A percentile compares a stretch with the other conserved stretches of the same genome.
phyloP scores from a whole-genome alignment of 148 eudicot species.

The Rheum nobile region DNA sequence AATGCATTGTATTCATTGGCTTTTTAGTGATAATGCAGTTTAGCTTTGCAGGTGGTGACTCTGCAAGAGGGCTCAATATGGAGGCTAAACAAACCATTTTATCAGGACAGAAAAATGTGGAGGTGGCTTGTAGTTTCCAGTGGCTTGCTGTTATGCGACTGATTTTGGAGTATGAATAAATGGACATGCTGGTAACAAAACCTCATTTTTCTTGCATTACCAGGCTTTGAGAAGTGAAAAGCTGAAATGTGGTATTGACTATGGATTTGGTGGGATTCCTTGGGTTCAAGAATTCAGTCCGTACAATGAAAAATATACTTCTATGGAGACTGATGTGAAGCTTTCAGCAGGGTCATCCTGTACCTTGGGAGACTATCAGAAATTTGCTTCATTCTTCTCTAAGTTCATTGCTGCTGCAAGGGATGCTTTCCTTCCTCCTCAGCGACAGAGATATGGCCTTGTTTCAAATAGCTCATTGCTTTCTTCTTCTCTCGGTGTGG shows the following conservation, averaged over 20 bases:
- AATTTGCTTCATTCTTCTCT: constrained; percentile 43
- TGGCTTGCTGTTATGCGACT: constrained; percentile 14
- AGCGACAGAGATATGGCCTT: constrained; percentile 59
- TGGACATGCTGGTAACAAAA: constrained; percentile 12
- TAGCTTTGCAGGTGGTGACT: constrained; percentile 33
- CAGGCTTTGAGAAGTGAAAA: constrained; percentile 41
- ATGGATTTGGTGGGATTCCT: constrained; percentile 28
- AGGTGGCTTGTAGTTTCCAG: constrained; percentile 45
- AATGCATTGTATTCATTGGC: background rate
- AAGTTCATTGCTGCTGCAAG: constrained; percentile 39
- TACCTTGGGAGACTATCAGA: constrained; percentile 39
- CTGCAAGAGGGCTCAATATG: constrained; percentile 15
- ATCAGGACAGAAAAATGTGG: constrained; percentile 31
- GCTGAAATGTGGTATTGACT: constrained; percentile 31
- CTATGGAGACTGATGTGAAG: constrained; percentile 19
- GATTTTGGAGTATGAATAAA: constrained; percentile 10
- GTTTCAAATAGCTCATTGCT: constrained; percentile 50
- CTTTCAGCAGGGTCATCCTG: constrained; percentile 35
- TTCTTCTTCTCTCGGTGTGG: constrained; percentile 41
- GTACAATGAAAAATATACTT: constrained; percentile 23
- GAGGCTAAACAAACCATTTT: constrained; percentile 37
- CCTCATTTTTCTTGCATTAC: constrained; percentile 11
- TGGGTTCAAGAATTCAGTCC: constrained; percentile 43
- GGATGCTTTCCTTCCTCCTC: constrained; percentile 68
- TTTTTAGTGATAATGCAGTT: constrained; percentile 5